Evolutionary conservation across 1,284 basidiomycete species (phyloP).

Genomic region (Hymenochaete sp.): DNA sequence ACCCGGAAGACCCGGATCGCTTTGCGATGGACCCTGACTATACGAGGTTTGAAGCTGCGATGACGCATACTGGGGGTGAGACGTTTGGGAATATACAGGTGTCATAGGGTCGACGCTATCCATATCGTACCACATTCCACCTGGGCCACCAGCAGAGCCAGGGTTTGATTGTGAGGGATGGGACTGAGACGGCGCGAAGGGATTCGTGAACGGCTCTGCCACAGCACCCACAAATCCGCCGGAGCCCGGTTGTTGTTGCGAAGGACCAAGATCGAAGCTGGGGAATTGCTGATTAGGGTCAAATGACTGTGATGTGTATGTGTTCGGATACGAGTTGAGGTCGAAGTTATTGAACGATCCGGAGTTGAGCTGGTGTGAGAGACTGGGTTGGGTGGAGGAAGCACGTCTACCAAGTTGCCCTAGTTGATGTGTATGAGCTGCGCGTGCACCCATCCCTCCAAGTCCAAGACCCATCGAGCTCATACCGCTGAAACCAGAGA

Average conservation of each 20-base stretch:
- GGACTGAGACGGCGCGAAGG: constrained; percentile 4
- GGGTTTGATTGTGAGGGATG: background rate
- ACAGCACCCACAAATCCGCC: constrained; percentile 11
- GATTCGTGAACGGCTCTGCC: constrained; percentile 14
- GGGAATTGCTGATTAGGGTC: background rate
- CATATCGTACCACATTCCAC: constrained; percentile 12
- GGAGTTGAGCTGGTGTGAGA: constrained; percentile 12
- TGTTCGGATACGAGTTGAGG: too few relatives aligned
- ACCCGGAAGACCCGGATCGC: constrained; percentile 39
- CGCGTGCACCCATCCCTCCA: constrained; percentile 11
- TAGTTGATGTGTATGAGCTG: constrained; percentile 12
- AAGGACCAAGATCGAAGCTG: background rate
- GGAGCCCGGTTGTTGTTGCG: constrained; percentile 4
- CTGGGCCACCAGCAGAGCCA: constrained; percentile 5
- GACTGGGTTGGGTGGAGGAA: constrained; percentile 14
- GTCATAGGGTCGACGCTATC: constrained; percentile 13
- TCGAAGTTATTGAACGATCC: constrained; percentile 8
- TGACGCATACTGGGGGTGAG: background rate
- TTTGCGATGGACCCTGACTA: background rate
- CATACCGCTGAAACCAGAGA: constrained; percentile 8
- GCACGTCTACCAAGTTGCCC: constrained; percentile 17
- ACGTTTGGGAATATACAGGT: background rate
- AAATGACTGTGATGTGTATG: constrained; percentile 1
- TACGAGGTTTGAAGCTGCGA: too few relatives aligned
- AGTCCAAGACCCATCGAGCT: constrained; percentile 11